These are phyloP conservation scores for Boletus calvinii DNA, from an alignment of 1,284 basidiomycete genomes.

Conservation along the genomic window DNA sequence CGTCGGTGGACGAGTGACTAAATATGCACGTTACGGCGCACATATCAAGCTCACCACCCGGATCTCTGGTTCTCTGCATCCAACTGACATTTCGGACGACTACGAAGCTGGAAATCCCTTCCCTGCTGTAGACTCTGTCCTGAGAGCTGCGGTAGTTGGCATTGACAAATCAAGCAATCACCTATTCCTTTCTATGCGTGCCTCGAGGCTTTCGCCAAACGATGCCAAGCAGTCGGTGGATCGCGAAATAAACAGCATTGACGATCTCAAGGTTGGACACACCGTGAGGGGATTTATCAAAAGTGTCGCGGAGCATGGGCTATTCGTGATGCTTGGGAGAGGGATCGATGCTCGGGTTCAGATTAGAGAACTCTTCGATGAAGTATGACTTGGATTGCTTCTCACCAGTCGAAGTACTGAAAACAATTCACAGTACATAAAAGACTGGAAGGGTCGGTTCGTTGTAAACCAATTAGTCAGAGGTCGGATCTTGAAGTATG, in stretches of 20 bases:
- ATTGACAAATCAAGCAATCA: constrained; percentile 63
- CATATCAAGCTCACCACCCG: constrained; percentile 71
- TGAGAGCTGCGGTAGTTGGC: constrained; percentile 70
- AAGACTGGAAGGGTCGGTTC: constrained; percentile 92
- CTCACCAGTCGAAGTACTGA: constrained; percentile 5
- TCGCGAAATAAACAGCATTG: constrained; percentile 62
- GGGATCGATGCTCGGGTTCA: constrained; percentile 88
- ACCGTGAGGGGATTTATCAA: constrained; percentile 88
- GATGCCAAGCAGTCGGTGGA: constrained; percentile 58
- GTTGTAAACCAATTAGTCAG: constrained; percentile 81
- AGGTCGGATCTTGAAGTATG: constrained; percentile 78
- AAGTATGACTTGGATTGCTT: constrained; percentile 45
- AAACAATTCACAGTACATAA: constrained; percentile 66
- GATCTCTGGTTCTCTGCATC: constrained; percentile 74
- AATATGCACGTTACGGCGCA: constrained; percentile 66
- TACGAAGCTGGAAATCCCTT: constrained; percentile 60
- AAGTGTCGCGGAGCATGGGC: constrained; percentile 79
- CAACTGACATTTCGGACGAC: constrained; percentile 82
- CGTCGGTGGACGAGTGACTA: constrained; percentile 75
- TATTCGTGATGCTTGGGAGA: constrained; percentile 89
- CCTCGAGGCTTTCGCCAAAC: constrained; percentile 62
- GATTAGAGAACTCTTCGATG: constrained; percentile 91
- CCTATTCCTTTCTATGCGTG: constrained; percentile 77
- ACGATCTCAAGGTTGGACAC: constrained; percentile 71
- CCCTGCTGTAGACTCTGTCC: constrained; percentile 62